Conservation (phyloP, 805 yeast species). For the Grigorovia jiainica region DNA sequence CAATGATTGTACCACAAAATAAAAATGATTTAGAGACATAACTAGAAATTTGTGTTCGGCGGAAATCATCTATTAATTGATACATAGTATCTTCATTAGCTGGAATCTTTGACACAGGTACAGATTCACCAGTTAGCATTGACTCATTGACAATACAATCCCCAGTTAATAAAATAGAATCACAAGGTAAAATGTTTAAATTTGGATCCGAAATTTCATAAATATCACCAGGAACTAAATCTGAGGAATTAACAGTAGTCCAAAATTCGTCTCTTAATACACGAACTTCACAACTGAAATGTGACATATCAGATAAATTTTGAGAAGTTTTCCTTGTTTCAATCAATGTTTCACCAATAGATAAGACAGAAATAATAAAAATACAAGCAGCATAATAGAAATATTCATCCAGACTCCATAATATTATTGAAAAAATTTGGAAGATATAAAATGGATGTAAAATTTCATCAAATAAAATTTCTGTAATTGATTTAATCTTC, state of each 20-base stretch:
- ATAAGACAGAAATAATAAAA: slow-evolving; percentile 71
- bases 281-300: slow-evolving; percentile 69
- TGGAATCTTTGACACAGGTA: slow-evolving; percentile 79
- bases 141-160: slow-evolving; percentile 96
- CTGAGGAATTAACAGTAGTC: slow-evolving; percentile 68
- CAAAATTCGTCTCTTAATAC: slow-evolving; percentile 91
- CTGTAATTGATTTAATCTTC: slow-evolving; percentile 55
- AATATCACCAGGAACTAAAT: slow-evolving; percentile 91
- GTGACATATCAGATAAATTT: slow-evolving; percentile 65
- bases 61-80: slow-evolving; percentile 48
- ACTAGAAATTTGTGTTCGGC: slow-evolving; percentile 47
- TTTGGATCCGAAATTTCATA: slow-evolving; percentile 87
- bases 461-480: slow-evolving; percentile 74
- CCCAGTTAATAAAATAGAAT: slow-evolving; percentile 76
- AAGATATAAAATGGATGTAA: slow-evolving; percentile 93
- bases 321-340: slow-evolving; percentile 74
- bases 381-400: slow-evolving; percentile 92
- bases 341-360: slow-evolving; percentile 70
- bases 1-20: slow-evolving; percentile 82
- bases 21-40: slow-evolving; percentile 65
- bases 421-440: slow-evolving; percentile 81
- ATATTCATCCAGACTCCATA: slow-evolving; percentile 90
- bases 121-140: slow-evolving; percentile 97
- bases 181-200: slow-evolving; percentile 71
- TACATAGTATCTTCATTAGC: slow-evolving; percentile 54